Evolutionary conservation across 1,284 basidiomycete genomes (phyloP), one percentile per base, ranked within the genome.

Genomic region (Thecaphora frezii): DNA sequence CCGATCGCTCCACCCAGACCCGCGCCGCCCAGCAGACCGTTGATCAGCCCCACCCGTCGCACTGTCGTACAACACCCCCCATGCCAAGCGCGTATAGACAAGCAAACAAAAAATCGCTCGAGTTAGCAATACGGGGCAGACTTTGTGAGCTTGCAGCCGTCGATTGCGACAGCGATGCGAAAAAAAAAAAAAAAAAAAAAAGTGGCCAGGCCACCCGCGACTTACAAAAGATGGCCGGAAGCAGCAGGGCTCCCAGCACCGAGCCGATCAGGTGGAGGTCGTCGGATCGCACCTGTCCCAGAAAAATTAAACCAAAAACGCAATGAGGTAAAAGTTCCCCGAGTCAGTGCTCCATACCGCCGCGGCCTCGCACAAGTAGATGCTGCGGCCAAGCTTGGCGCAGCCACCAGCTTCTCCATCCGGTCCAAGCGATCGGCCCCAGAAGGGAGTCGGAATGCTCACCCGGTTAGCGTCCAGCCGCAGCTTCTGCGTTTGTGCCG

Each of bases 191-290:
- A 21, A n/a, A 21, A 8, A 18, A 39, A 18, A 39, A 14, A 14
- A 14, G 28, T 14, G 33, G 28, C 33, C 33, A 36, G 16, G 16
- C 7, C 21, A 9, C 16, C n/a, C 7, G 24, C 14, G 8, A 58
- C 63, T 21, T 36, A 62, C 54, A 40, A 30, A 77, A 70, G 22
- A 77, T 36, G 14, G 75, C 75, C 1, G 75, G 75, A 1, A 74
- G 48, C 3, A 73, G 39, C 16, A 77, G 52, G 0, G 72, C 61
- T 19, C 75, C 75, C 1, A 77, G 42, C 3, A 75, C 71, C 13
- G 49, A 41, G 3, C 75, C 75, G 26, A 77, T 76, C 5, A 77
- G 54, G 39, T 76, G 73, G 28, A 71, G 41, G 44, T 77, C 75
- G 45, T 77, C 75, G 26, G 64, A 64, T 37, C 70, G 49, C 2